phyloP scores from a whole-genome alignment of 2,329 filamentous ascomycete genomes.

The Trichoderma asperellum region DNA sequence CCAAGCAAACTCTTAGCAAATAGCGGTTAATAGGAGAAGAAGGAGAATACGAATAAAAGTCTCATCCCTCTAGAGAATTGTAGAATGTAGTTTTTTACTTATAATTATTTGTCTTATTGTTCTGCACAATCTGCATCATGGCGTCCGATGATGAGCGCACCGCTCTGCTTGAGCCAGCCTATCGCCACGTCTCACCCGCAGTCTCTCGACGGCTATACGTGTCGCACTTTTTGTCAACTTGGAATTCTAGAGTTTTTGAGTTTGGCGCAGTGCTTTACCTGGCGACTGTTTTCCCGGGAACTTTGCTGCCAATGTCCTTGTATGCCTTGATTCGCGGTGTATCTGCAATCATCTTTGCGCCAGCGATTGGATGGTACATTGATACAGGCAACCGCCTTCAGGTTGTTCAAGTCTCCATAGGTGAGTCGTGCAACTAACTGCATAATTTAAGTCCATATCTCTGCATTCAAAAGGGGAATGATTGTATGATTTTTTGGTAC shows the following conservation, averaged over 20 bases:
- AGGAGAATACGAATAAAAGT: neutral
- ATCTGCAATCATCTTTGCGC: slow-evolving; percentile 62
- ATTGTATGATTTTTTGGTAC: neutral
- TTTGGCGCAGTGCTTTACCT: slow-evolving; percentile 65
- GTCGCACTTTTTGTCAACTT: slow-evolving; percentile 65
- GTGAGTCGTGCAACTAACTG: slow-evolving; percentile 30
- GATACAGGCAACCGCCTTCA: slow-evolving; percentile 57
- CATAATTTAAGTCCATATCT: too few relatives aligned
- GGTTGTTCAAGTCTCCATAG: slow-evolving; percentile 56
- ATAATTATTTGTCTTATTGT: too few relatives aligned
- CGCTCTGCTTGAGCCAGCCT: neutral
- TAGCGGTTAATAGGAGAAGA: neutral
- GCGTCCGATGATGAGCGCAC: neutral
- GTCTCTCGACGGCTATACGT: slow-evolving; percentile 50
- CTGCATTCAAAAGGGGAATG: too few relatives aligned
- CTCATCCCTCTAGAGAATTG: neutral
- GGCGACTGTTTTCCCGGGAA: slow-evolving; percentile 58
- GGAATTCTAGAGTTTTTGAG: slow-evolving; percentile 68
- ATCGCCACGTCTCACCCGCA: neutral
- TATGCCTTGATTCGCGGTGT: slow-evolving; percentile 67
- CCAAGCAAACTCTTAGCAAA: neutral
- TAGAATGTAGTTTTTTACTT: neutral
- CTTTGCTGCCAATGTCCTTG: slow-evolving; percentile 67
- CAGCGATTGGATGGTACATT: slow-evolving; percentile 61
- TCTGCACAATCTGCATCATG: neutral